Evolutionary conservation across 2,329 filamentous ascomycete species (phyloP).

Genomic region (Xylariaceae sp.): DNA sequence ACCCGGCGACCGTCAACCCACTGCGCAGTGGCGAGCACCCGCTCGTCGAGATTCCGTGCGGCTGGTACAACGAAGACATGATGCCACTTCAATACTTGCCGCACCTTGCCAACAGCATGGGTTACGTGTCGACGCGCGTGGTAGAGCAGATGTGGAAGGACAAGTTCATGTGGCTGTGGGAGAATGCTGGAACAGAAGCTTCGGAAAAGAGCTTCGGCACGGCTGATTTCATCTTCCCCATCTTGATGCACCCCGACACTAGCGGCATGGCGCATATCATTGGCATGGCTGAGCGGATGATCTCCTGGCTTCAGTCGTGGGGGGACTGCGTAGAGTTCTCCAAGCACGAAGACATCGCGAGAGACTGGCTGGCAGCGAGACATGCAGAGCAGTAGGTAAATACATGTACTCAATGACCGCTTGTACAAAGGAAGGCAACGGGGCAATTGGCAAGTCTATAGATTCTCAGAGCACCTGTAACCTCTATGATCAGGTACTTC

Average conservation of each 20-base stretch:
- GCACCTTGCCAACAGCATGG: constrained; percentile 62
- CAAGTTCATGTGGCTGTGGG: constrained; percentile 72
- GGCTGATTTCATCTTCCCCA: constrained; percentile 72
- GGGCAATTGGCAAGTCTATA: too few species aligned
- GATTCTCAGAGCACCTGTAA: too few species aligned
- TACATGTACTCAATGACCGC: too few species aligned
- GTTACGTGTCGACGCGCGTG: constrained; percentile 56
- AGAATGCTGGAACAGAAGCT: constrained; percentile 49
- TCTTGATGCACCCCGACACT: constrained; percentile 75
- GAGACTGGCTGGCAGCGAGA: too few species aligned
- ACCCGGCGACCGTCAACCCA: too few species aligned
- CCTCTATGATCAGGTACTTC: too few species aligned
- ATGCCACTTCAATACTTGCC: constrained; percentile 75
- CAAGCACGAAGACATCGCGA: too few species aligned
- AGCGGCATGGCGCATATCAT: constrained; percentile 58
- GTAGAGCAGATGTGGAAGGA: constrained; percentile 65
- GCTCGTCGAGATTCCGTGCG: constrained; percentile 61
- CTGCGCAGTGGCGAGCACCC: constrained; percentile 58
- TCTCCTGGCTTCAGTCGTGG: too few species aligned
- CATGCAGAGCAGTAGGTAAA: too few species aligned
- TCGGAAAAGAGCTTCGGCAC: neutral
- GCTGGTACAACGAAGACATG: constrained; percentile 60
- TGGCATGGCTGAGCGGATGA: constrained; percentile 18
- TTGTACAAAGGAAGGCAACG: too few species aligned
- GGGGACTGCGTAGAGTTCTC: too few species aligned